A percentile compares a stretch with the other conserved stretches of the same genome.
Evolutionary conservation across 163 green algal genomes (phyloP).

Genomic region (Scenedesmus sp.): DNA sequence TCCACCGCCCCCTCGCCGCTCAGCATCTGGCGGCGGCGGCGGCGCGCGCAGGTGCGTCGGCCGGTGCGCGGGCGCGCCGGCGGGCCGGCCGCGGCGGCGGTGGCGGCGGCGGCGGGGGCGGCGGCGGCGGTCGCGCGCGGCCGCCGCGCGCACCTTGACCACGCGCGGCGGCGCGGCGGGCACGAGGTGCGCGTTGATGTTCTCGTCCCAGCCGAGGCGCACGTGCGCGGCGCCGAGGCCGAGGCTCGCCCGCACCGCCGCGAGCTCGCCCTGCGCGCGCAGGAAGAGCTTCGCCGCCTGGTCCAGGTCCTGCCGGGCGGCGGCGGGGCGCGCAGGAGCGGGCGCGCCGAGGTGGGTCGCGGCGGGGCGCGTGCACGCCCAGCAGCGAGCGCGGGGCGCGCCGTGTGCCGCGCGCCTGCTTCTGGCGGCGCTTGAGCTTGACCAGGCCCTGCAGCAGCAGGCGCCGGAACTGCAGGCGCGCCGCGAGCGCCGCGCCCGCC

Average conservation of each 20-base stretch:
- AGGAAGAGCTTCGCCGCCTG: conserved; percentile 32
- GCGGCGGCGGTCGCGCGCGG: too few species aligned
- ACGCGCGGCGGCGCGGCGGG: conserved; percentile 50
- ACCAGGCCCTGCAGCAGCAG: background rate
- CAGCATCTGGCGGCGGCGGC: too few species aligned
- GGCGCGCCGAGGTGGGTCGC: too few species aligned
- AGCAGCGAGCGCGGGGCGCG: too few species aligned
- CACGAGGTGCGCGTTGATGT: conserved; percentile 54
- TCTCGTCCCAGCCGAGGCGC: conserved; percentile 11
- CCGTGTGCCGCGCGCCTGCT: too few species aligned
- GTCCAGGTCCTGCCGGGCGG: conserved; percentile 45
- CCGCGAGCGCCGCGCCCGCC: too few species aligned
- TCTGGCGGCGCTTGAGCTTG: background rate
- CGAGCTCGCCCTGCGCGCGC: conserved; percentile 9
- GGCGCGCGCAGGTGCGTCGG: too few species aligned
- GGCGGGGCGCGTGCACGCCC: too few species aligned
- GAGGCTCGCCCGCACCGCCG: background rate
- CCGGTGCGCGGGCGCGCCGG: too few species aligned
- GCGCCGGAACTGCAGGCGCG: background rate
- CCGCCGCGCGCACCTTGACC: conserved; percentile 50
- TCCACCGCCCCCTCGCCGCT: conserved; percentile 5
- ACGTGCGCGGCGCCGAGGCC: background rate
- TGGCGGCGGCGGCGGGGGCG: too few species aligned
- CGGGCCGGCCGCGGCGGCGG: too few species aligned
- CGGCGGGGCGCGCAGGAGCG: too few species aligned